Evolutionary conservation across 2,329 filamentous ascomycete genomes (phyloP).

Genomic region (Graphium sp.): DNA sequence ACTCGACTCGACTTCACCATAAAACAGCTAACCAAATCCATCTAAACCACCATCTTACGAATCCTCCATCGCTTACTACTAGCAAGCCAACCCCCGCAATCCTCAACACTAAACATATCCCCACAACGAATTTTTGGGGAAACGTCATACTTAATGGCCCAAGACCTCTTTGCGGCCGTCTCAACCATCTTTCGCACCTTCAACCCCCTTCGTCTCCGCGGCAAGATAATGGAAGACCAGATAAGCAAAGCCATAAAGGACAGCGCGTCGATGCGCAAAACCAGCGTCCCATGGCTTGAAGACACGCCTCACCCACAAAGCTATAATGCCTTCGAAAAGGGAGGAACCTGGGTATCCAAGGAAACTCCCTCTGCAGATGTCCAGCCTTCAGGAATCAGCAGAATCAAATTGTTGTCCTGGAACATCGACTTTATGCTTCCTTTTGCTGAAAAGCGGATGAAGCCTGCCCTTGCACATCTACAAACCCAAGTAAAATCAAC

Average conservation of each 20-base stretch:
- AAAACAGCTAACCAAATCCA: too few relatives aligned
- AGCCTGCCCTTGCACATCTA: constrained; percentile 14
- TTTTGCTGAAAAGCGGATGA: constrained; percentile 14
- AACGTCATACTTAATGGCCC: too few relatives aligned
- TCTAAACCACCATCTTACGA: too few relatives aligned
- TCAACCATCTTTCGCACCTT: background rate
- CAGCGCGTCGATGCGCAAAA: constrained; percentile 5
- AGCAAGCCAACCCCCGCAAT: too few relatives aligned
- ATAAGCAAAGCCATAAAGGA: constrained; percentile 1
- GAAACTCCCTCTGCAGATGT: constrained; percentile 3
- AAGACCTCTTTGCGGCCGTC: too few relatives aligned
- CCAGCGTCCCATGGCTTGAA: constrained; percentile 6
- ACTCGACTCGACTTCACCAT: too few relatives aligned
- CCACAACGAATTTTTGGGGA: too few relatives aligned
- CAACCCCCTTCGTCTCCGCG: constrained; percentile 1
- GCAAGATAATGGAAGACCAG: constrained; percentile 2
- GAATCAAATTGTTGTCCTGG: constrained; percentile 15
- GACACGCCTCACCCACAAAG: constrained; percentile 7
- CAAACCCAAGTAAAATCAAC: constrained; percentile 4
- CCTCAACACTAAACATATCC: too few relatives aligned
- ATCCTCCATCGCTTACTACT: too few relatives aligned
- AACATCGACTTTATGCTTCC: constrained; percentile 19
- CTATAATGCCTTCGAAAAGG: constrained; percentile 7
- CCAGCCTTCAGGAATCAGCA: constrained; percentile 6
- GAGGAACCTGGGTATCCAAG: constrained; percentile 4